Evolutionary conservation across 2,329 filamentous ascomycete species (phyloP).

Genomic region (Bipolaris victoriae): DNA sequence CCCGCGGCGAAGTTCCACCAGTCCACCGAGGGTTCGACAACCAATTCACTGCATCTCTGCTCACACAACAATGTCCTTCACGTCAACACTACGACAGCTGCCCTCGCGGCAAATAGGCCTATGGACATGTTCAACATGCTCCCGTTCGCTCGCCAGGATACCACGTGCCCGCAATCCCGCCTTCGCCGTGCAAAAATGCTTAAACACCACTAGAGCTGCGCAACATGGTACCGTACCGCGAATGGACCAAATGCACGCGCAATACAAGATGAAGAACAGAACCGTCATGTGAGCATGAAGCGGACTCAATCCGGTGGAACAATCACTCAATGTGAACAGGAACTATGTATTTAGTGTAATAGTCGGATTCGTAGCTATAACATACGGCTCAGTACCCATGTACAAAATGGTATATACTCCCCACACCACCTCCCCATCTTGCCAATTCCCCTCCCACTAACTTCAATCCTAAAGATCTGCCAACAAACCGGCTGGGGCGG

Average conservation of each 20-base stretch:
- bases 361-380: slow-evolving; percentile 77
- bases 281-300: slow-evolving; percentile 64
- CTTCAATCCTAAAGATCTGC: slow-evolving; percentile 68
- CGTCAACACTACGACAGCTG: slow-evolving; percentile 28
- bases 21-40: slow-evolving; percentile 21
- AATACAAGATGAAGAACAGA: slow-evolving; percentile 71
- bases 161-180: slow-evolving; percentile 27
- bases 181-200: slow-evolving; percentile 34
- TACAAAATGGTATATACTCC: slow-evolving; percentile 75
- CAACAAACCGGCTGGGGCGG: slow-evolving; percentile 90
- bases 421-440: neutral
- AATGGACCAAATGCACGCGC: slow-evolving; percentile 69
- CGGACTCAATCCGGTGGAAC: neutral
- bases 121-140: slow-evolving; percentile 48
- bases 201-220: slow-evolving; percentile 41
- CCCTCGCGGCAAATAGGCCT: slow-evolving; percentile 29
- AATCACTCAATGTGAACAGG: slow-evolving; percentile 37
- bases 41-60: slow-evolving; percentile 7
- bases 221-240: slow-evolving; percentile 53
- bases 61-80: slow-evolving; percentile 36
- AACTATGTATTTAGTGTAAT: slow-evolving; percentile 80
- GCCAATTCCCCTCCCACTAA: slow-evolving; percentile 8
- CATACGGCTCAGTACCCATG: slow-evolving; percentile 82
- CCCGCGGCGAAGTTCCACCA: slow-evolving; percentile 39
- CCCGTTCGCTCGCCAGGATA: slow-evolving; percentile 34